Conservation (phyloP, 2,329 filamentous ascomycete species). For the Apiospora marii region DNA sequence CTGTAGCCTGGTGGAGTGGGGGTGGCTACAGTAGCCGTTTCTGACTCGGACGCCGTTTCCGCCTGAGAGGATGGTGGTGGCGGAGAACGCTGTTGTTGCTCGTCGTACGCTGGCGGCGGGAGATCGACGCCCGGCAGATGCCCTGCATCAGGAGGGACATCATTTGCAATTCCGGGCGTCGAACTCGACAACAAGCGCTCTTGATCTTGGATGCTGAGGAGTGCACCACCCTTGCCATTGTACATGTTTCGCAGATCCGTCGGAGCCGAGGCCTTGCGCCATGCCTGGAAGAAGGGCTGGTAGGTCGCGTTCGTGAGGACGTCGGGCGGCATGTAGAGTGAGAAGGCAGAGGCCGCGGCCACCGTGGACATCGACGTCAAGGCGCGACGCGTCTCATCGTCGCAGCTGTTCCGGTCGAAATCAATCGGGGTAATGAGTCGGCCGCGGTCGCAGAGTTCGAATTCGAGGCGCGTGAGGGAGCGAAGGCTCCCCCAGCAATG, state of each 20-base stretch:
- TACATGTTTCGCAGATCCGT: slow-evolving; percentile 20
- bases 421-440: not conserved
- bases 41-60: slow-evolving; percentile 18
- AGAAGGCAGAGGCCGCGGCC: slow-evolving; percentile 18
- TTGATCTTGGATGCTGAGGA: not conserved
- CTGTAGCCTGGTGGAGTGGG: slow-evolving; percentile 15
- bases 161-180: not conserved
- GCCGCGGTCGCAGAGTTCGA: not conserved
- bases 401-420: not conserved
- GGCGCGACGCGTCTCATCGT: not conserved
- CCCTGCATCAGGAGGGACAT: not conserved
- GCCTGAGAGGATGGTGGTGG: not conserved
- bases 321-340: slow-evolving; percentile 23
- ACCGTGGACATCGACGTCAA: slow-evolving; percentile 4
- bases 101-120: not conserved
- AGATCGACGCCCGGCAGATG: not conserved
- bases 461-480: slow-evolving; percentile 7
- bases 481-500: not conserved
- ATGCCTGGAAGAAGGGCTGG: not conserved
- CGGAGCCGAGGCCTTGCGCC: not conserved
- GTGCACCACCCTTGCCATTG: slow-evolving; percentile 18
- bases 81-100: not conserved
- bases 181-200: not conserved
- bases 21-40: slow-evolving; percentile 2
- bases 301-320: not conserved